Evolutionary conservation across 371 early-diverging fungal species (phyloP).

Genomic region (Lichtheimia corymbifera): DNA sequence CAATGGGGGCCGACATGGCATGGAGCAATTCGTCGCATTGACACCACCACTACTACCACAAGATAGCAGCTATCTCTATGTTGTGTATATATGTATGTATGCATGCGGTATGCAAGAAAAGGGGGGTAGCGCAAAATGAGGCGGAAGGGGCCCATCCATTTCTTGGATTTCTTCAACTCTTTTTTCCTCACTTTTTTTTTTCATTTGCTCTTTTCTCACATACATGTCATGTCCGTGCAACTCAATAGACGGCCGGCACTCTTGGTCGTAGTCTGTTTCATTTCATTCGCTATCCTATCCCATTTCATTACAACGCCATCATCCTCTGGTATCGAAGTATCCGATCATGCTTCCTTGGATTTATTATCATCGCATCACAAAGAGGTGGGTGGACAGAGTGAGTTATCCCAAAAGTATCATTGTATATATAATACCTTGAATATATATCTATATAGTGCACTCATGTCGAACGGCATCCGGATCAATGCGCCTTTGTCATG

Average conservation of each 20-base stretch:
- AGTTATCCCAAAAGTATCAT: neutral
- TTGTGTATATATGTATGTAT: neutral
- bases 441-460: slow-evolving; percentile 23
- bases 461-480: slow-evolving; percentile 30
- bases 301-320: slow-evolving; percentile 2
- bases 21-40: no score
- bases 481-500: slow-evolving; percentile 44
- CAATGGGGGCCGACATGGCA: no score
- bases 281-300: slow-evolving; percentile 2
- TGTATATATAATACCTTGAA: neutral
- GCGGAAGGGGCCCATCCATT: slow-evolving; percentile 1
- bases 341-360: neutral
- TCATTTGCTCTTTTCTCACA: slow-evolving; percentile 1
- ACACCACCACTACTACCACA: no score
- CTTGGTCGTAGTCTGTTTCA: slow-evolving; percentile 3
- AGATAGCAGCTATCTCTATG: no score
- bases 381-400: neutral
- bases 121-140: neutral
- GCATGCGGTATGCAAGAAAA: slow-evolving; percentile 3
- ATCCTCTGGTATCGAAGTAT: neutral
- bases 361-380: slow-evolving; percentile 21
- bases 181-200: slow-evolving; percentile 4
- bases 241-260: slow-evolving; percentile 5
- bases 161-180: slow-evolving; percentile 1
- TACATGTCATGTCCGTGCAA: slow-evolving; percentile 9